Base-by-base conservation (phyloP, 225 moss, liverwort and hornwort species). In the Rhytidiadelphus loreus region DNA sequence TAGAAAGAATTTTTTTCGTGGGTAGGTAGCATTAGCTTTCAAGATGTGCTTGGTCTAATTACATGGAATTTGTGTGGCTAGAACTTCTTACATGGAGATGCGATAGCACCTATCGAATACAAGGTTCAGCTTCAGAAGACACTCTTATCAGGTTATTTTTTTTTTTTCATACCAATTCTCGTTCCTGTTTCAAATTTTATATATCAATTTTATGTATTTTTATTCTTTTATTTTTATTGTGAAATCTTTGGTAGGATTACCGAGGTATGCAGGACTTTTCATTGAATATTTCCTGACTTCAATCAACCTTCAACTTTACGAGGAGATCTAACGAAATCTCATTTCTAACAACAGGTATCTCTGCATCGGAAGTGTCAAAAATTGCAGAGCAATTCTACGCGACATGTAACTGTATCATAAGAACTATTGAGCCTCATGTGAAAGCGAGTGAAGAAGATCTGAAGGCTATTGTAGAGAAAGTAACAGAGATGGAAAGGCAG, bases 51-150 rank as follows among this genome's bases (percentile, higher is more conserved):
- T 85, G 71, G 37, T 65, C 89, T 89, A 83, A 86, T 77, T 76
- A 41, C 12, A 77, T 74, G 39, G 39, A 35, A 76, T 88, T 37
- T 85, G 35, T 90, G 63, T 91, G 91, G 30, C 63, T 90, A 96
- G 96, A 91, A 95, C 92, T 96, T 96, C 86, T 84, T 95, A 79
- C 84, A 77, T 43, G 95, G 94, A 43, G 90, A 92, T 58, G 89
- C 93, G 63, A 72, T 95, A 61, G 19, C 91, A 44, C 88, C 92
- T 69, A 92, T 96, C 59, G 93, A 96, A 60, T 96, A 91, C 48
- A 89, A 91, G 78, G 92, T 94, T n/a, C 95, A 93, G 75, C 95
- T 96, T 77, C 90, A 92, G 82, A 95, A 94, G 88, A 95, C 95
- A 35, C 90, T 96, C 70, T 80, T 94, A 63, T 86, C 93, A 95